phyloP scores from a whole-genome alignment of 345 rosid species.

The Populus deltoides region DNA sequence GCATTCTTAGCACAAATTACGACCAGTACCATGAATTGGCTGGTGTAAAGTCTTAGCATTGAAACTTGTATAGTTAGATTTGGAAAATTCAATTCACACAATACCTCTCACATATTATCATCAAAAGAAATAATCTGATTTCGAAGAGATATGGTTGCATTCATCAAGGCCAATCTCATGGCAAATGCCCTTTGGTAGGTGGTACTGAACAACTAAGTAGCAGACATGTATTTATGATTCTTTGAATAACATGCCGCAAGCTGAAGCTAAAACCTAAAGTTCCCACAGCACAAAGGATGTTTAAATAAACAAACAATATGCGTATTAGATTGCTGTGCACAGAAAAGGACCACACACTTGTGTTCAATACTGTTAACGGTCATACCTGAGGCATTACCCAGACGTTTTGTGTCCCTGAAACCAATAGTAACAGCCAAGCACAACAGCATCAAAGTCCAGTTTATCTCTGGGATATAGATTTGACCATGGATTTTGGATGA shows the following conservation, averaged over 20 bases:
- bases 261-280: not conserved
- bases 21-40: not conserved
- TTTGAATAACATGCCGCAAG: not conserved
- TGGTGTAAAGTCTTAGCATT: not conserved
- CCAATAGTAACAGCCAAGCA: constrained; percentile 93
- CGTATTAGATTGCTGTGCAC: not conserved
- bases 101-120: not conserved
- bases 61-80: not conserved
- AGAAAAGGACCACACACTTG: not conserved
- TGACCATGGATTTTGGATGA: constrained; percentile 89
- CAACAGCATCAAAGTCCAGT: constrained; percentile 82
- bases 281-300: not conserved
- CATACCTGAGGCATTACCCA: constrained; percentile 95
- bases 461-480: constrained; percentile 91
- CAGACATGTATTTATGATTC: not conserved
- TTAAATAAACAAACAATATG: not conserved
- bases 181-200: not conserved
- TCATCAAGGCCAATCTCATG: constrained; percentile 1
- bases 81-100: not conserved
- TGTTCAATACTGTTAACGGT: not conserved
- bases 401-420: constrained; percentile 66
- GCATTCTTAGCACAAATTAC: not conserved
- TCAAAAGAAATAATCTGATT: not conserved
- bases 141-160: not conserved
- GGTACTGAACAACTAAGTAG: not conserved